Percentiles rank a stretch among this genome's conserved stretches.
phyloP scores from a whole-genome alignment of 805 yeast species.

The Lipomyces sp. region DNA sequence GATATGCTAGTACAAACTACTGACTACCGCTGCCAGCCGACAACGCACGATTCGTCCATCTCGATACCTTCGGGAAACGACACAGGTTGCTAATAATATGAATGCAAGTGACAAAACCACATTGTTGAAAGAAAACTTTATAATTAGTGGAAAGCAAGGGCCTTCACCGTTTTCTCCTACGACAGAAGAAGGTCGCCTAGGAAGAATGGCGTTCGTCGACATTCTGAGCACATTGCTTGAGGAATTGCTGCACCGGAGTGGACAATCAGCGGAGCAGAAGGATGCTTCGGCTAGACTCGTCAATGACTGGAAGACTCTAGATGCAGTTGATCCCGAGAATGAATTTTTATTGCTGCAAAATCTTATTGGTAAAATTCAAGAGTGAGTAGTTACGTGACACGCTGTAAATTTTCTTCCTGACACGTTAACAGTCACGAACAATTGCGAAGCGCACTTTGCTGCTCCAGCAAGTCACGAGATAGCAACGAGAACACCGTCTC shows the following conservation, averaged over 20 bases:
- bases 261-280: slow-evolving; percentile 10
- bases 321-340: slow-evolving; percentile 32
- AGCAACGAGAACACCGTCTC: background rate
- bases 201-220: slow-evolving; percentile 14
- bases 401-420: background rate
- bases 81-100: slow-evolving; percentile 11
- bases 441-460: background rate
- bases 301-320: slow-evolving; percentile 32
- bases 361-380: slow-evolving; percentile 18
- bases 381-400: background rate
- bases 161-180: slow-evolving; percentile 17
- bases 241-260: slow-evolving; percentile 1
- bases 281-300: slow-evolving; percentile 28
- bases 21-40: slow-evolving; percentile 3
- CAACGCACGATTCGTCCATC: slow-evolving; percentile 24
- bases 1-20: background rate
- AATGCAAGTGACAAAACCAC: slow-evolving; percentile 7
- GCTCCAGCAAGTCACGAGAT: background rate
- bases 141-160: slow-evolving; percentile 9
- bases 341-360: slow-evolving; percentile 21
- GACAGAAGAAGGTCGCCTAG: slow-evolving; percentile 14
- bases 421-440: slow-evolving; percentile 11
- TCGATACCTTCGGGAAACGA: slow-evolving; percentile 19
- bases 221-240: slow-evolving; percentile 14
- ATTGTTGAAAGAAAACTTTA: slow-evolving; percentile 6